Evolutionary conservation across 2,329 filamentous ascomycete species (phyloP).

Genomic region (Pseudogymnoascus verrucosus): DNA sequence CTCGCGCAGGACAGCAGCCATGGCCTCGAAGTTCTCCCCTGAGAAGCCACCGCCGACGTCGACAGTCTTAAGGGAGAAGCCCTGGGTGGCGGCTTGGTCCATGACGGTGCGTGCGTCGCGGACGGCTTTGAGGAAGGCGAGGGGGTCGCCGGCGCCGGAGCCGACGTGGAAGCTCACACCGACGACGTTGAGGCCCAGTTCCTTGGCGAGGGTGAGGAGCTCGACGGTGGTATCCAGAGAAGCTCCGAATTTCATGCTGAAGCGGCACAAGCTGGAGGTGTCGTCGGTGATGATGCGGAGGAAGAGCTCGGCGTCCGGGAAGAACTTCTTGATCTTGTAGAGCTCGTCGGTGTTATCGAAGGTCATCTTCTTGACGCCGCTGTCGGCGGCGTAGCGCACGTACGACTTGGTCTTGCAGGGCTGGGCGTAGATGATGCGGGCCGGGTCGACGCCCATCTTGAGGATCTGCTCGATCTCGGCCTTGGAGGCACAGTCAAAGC

Average conservation of each 20-base stretch:
- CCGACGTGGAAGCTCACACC: constrained; percentile 98
- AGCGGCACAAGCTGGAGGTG: constrained; percentile 82
- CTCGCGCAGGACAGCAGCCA: constrained; percentile 70
- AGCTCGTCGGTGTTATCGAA: constrained; percentile 98
- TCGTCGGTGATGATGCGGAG: constrained; percentile 95
- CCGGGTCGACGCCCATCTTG: constrained; percentile 70
- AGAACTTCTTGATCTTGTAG: constrained; percentile 93
- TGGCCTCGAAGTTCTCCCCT: constrained; percentile 82
- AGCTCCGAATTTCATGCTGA: constrained; percentile 97
- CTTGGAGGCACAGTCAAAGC: constrained; percentile 98
- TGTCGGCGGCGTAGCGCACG: constrained; percentile 76
- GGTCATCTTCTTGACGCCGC: constrained; percentile 94
- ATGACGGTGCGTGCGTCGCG: constrained; percentile 84
- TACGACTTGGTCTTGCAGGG: constrained; percentile 99
- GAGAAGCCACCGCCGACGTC: constrained; percentile 94
- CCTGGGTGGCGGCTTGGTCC: constrained; percentile 68
- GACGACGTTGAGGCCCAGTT: constrained; percentile 80
- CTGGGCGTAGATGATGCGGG: constrained; percentile 96
- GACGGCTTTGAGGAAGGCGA: constrained; percentile 84
- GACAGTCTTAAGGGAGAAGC: constrained; percentile 75
- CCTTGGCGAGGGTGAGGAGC: constrained; percentile 71
- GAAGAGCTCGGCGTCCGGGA: constrained; percentile 81
- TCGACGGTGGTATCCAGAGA: constrained; percentile 72
- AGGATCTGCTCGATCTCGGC: constrained; percentile 91
- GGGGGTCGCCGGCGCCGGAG: constrained; percentile 89